phyloP scores from a whole-genome alignment of 2,329 filamentous ascomycete genomes.

The Didymella glomerata region DNA sequence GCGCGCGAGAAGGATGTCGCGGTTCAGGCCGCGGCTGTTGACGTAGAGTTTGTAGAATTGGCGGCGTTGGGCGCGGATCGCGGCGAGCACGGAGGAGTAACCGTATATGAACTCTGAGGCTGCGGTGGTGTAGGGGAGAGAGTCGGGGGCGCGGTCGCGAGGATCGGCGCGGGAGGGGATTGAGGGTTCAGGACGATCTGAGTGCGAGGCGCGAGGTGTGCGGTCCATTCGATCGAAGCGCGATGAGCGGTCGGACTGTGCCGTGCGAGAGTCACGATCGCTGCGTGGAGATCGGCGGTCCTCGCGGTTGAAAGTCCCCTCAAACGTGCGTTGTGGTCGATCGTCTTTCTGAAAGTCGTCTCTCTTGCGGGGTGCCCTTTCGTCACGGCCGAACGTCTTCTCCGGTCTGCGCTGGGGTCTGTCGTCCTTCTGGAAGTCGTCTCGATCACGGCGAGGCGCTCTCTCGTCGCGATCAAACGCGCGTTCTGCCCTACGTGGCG shows the following conservation, averaged over 20 bases:
- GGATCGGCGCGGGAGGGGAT: conserved; percentile 11
- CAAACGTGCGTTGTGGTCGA: not conserved
- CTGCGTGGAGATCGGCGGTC: conserved; percentile 9
- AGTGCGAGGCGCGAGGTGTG: not conserved
- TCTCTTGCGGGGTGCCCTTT: not conserved
- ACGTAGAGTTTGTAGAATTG: conserved; percentile 87
- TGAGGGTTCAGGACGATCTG: not conserved
- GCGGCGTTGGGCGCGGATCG: conserved; percentile 72
- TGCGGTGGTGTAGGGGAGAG: conserved; percentile 78
- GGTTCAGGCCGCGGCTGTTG: conserved; percentile 39
- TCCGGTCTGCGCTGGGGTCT: conserved; percentile 1
- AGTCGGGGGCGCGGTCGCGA: conserved; percentile 26
- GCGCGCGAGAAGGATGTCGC: conserved; percentile 31
- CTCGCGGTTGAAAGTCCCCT: not conserved
- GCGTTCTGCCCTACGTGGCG: too few relatives aligned
- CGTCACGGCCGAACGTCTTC: not conserved
- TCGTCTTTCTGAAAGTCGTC: not conserved
- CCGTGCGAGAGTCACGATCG: conserved; percentile 11
- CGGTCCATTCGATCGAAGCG: conserved; percentile 1
- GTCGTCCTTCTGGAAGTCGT: conserved; percentile 1
- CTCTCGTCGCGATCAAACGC: too few relatives aligned
- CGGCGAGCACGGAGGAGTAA: conserved; percentile 79
- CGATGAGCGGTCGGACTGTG: conserved; percentile 4
- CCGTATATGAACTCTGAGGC: conserved; percentile 94
- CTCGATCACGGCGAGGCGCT: too few relatives aligned